These are phyloP conservation scores for Volvariella surrecta DNA, from an alignment of 1,284 basidiomycete genomes.

Conservation along the genomic window DNA sequence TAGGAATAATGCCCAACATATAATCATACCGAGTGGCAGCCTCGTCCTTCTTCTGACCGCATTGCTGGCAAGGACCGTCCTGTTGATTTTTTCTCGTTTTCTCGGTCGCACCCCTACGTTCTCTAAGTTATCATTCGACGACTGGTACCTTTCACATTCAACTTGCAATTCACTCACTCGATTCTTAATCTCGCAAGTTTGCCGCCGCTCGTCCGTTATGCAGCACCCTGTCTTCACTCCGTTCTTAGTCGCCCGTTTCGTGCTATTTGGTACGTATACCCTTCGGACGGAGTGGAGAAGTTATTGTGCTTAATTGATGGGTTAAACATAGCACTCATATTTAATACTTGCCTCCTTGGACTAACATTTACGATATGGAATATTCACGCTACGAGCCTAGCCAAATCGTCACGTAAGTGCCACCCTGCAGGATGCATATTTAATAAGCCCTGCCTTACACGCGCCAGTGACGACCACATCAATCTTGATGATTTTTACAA, in stretches of 20 bases:
- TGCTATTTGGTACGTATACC: slow-evolving; percentile 43
- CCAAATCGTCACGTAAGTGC: slow-evolving; percentile 30
- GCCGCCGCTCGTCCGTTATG: slow-evolving; percentile 15
- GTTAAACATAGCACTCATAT: slow-evolving; percentile 34
- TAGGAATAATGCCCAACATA: no score
- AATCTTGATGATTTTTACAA: slow-evolving; percentile 43
- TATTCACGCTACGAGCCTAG: slow-evolving; percentile 27
- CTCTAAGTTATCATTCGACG: no score
- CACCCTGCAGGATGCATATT: neutral
- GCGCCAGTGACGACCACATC: slow-evolving; percentile 36
- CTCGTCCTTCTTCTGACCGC: slow-evolving; percentile 6
- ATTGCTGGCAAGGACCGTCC: slow-evolving; percentile 13
- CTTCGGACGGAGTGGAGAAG: neutral
- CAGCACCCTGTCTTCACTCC: slow-evolving; percentile 16
- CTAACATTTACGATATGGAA: slow-evolving; percentile 55
- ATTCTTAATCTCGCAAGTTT: no score
- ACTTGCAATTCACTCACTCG: no score
- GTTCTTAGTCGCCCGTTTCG: slow-evolving; percentile 46
- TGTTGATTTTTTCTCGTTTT: slow-evolving; percentile 1
- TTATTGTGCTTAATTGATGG: slow-evolving; percentile 6
- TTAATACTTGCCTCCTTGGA: slow-evolving; percentile 41
- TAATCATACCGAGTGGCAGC: no score
- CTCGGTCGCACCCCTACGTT: no score
- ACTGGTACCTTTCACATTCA: no score
- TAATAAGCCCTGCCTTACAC: neutral